Evolutionary conservation across 805 yeast species (phyloP).

Genomic region (Priceomyces fermenticarens): DNA sequence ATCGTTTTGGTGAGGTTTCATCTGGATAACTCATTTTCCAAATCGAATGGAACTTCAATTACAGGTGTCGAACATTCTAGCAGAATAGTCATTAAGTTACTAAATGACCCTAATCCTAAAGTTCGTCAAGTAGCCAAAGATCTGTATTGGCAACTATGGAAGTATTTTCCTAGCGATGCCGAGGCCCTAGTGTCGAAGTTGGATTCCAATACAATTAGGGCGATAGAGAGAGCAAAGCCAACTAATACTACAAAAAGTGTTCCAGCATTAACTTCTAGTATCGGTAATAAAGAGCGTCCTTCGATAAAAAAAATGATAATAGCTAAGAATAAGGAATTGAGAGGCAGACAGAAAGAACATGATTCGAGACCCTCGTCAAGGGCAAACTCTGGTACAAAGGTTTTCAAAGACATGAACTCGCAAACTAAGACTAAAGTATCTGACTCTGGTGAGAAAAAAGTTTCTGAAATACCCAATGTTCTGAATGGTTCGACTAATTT

Average conservation of each 20-base stretch:
- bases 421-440: not conserved
- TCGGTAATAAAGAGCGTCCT: constrained; percentile 29
- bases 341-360: constrained; percentile 16
- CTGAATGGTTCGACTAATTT: not conserved
- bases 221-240: constrained; percentile 61
- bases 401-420: not conserved
- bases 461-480: no score
- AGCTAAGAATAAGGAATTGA: constrained; percentile 41
- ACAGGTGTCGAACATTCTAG: constrained; percentile 41
- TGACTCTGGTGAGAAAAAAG: not conserved
- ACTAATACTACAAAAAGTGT: constrained; percentile 9
- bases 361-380: constrained; percentile 22
- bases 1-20: constrained; percentile 55
- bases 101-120: constrained; percentile 74
- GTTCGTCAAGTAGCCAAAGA: constrained; percentile 75
- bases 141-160: constrained; percentile 68
- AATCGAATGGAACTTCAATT: constrained; percentile 18
- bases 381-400: constrained; percentile 4
- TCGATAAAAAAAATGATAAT: constrained; percentile 49
- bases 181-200: constrained; percentile 35
- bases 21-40: constrained; percentile 25
- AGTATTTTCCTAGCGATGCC: constrained; percentile 52
- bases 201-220: constrained; percentile 50
- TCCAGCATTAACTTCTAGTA: not conserved
- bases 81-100: constrained; percentile 53